A percentile compares a stretch with the other conserved stretches of the same genome.
Conservation (phyloP, 108 stramenopile genomes). For the Licmophora abbreviata region DNA sequence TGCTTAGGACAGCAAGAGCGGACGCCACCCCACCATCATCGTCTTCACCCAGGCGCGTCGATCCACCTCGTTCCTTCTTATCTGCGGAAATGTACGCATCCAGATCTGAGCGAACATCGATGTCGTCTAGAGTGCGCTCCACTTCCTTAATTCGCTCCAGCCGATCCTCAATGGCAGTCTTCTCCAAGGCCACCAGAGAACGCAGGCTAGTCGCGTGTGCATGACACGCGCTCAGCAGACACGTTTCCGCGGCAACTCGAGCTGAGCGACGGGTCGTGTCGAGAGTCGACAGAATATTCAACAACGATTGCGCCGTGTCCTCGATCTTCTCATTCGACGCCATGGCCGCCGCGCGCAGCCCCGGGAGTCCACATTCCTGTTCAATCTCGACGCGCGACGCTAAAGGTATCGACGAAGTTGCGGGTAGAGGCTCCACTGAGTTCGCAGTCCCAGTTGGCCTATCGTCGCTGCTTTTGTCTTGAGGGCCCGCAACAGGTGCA, state of each 20-base stretch:
- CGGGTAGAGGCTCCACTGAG: not conserved
- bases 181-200: conserved; percentile 46
- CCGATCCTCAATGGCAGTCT: conserved; percentile 41
- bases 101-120: conserved; percentile 67
- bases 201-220: conserved; percentile 41
- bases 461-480: not conserved
- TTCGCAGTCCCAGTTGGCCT: not conserved
- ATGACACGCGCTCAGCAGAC: conserved; percentile 50
- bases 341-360: conserved; percentile 39
- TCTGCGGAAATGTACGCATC: conserved; percentile 50
- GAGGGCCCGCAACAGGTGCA: conserved; percentile 7
- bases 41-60: conserved; percentile 42
- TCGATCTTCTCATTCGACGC: conserved; percentile 51
- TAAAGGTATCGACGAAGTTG: conserved; percentile 6
- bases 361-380: conserved; percentile 40
- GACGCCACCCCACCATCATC: conserved; percentile 76
- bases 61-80: conserved; percentile 36
- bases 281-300: conserved; percentile 41
- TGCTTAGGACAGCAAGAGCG: conserved; percentile 58
- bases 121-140: conserved; percentile 34
- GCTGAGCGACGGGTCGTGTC: conserved; percentile 62
- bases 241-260: conserved; percentile 54
- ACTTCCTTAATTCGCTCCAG: conserved; percentile 34
- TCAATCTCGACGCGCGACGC: conserved; percentile 52
- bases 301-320: conserved; percentile 41